Percentiles rank a stretch among this genome's conserved stretches.
These are phyloP conservation scores for Hordeum marinum DNA, from an alignment of 176 grass and related monocot genomes.

Conservation along the genomic window DNA sequence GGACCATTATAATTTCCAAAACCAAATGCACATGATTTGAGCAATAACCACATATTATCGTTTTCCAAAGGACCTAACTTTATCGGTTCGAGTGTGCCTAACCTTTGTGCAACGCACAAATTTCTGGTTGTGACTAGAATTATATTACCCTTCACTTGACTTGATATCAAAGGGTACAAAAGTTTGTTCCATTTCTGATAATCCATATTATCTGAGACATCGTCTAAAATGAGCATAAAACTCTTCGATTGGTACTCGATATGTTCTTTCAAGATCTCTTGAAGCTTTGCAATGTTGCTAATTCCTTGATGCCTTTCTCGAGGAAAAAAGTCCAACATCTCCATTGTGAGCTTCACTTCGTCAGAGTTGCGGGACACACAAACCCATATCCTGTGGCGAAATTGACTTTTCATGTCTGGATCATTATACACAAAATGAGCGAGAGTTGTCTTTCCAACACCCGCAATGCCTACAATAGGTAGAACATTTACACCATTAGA, in stretches of 20 bases:
- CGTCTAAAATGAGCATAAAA: slow-evolving; percentile 6
- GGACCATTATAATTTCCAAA: background rate
- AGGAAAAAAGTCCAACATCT: background rate
- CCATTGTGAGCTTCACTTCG: background rate
- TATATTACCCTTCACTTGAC: background rate
- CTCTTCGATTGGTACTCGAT: background rate
- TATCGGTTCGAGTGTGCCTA: background rate
- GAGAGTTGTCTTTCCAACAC: background rate
- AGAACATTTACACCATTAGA: background rate
- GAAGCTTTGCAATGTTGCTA: background rate
- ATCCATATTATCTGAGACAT: slow-evolving; percentile 1
- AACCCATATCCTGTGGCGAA: background rate
- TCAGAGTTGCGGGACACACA: background rate
- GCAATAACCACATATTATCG: background rate
- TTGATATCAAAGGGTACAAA: background rate
- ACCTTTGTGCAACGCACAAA: background rate
- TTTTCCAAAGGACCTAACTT: background rate
- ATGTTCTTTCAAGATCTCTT: background rate
- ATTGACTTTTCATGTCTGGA: background rate
- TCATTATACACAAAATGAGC: background rate
- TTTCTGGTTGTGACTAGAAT: slow-evolving; percentile 25
- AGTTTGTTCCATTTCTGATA: background rate
- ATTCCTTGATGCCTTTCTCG: background rate
- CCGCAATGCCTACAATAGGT: slow-evolving; percentile 10
- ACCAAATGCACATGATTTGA: slow-evolving; percentile 11